phyloP scores from a whole-genome alignment of 1,139 yeast species.

The Williopsis jadinii region DNA sequence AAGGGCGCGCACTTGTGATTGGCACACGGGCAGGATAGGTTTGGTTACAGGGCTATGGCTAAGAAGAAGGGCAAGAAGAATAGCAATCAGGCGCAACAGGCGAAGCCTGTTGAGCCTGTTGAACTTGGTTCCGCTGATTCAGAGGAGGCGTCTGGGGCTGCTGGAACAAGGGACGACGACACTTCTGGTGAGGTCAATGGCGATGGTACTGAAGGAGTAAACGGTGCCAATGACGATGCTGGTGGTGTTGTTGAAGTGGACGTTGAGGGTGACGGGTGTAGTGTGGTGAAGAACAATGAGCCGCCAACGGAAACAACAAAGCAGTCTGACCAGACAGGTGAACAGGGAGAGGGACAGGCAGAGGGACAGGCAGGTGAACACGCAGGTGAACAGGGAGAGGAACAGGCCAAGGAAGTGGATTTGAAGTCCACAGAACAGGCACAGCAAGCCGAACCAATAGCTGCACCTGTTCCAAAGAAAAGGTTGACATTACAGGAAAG shows the following conservation, averaged over 20 bases:
- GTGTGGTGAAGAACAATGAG: not conserved
- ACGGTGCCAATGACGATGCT: too few species aligned
- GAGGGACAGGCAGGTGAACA: not conserved
- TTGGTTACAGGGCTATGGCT: constrained; percentile 6
- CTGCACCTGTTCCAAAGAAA: constrained; percentile 14
- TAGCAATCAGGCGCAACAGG: too few species aligned
- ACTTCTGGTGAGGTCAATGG: too few species aligned
- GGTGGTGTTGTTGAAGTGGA: not conserved
- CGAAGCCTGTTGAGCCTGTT: not conserved
- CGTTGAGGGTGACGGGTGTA: not conserved
- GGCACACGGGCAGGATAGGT: too few species aligned
- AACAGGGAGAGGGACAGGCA: not conserved
- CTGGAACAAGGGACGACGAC: too few species aligned
- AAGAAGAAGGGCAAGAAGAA: constrained; percentile 7
- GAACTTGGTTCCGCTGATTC: not conserved
- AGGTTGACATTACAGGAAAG: constrained; percentile 45
- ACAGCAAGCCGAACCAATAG: not conserved
- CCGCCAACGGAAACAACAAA: not conserved
- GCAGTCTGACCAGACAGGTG: not conserved
- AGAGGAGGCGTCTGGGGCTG: not conserved
- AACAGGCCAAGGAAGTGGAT: not conserved
- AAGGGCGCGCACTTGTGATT: too few species aligned
- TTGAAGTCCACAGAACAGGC: not conserved
- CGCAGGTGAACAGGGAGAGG: not conserved
- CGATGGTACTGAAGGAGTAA: too few species aligned